Percentiles rank a stretch among this genome's conserved stretches.
These are phyloP conservation scores for Echinosophora koreensis DNA, from an alignment of 306 rosid genomes.

Conservation along the genomic window DNA sequence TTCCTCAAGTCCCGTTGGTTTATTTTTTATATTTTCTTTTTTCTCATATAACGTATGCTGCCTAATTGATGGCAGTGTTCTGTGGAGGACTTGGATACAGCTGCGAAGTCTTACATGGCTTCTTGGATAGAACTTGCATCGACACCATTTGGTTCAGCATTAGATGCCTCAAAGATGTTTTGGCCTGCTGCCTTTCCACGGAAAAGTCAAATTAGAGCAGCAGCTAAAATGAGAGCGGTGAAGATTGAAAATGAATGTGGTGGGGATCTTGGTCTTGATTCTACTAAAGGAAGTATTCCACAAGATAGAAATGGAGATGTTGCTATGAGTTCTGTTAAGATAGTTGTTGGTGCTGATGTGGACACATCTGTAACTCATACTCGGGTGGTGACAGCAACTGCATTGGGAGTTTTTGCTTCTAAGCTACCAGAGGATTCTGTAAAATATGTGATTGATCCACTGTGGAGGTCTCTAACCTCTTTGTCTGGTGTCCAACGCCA, in stretches of 20 bases:
- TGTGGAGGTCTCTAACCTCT: slow-evolving; percentile 78
- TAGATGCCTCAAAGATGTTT: slow-evolving; percentile 90
- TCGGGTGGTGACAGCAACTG: slow-evolving; percentile 89
- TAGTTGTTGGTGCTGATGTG: slow-evolving; percentile 89
- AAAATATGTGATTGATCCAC: slow-evolving; percentile 71
- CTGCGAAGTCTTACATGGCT: slow-evolving; percentile 67
- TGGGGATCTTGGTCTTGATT: slow-evolving; percentile 64
- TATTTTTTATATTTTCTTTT: slow-evolving; percentile 8
- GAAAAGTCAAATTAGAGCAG: slow-evolving; percentile 93
- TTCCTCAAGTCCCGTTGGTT: slow-evolving; percentile 8
- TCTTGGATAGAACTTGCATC: slow-evolving; percentile 92
- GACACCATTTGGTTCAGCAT: slow-evolving; percentile 87
- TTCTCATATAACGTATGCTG: slow-evolving; percentile 19
- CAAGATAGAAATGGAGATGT: slow-evolving; percentile 79
- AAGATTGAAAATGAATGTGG: slow-evolving; percentile 76
- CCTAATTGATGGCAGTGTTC: slow-evolving; percentile 64
- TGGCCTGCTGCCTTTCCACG: slow-evolving; percentile 97
- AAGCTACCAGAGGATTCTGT: slow-evolving; percentile 69
- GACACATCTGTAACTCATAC: slow-evolving; percentile 87
- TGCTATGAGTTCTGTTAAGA: slow-evolving; percentile 68
- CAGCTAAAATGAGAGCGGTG: slow-evolving; percentile 98
- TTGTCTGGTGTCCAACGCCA: slow-evolving; percentile 89
- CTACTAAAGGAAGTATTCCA: slow-evolving; percentile 58
- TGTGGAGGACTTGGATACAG: slow-evolving; percentile 74
- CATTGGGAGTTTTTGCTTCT: slow-evolving; percentile 86